Percentiles rank a stretch among this genome's conserved stretches.
Conservation (phyloP, 495 filamentous ascomycete genomes). For the Trichoderma gamsii region DNA sequence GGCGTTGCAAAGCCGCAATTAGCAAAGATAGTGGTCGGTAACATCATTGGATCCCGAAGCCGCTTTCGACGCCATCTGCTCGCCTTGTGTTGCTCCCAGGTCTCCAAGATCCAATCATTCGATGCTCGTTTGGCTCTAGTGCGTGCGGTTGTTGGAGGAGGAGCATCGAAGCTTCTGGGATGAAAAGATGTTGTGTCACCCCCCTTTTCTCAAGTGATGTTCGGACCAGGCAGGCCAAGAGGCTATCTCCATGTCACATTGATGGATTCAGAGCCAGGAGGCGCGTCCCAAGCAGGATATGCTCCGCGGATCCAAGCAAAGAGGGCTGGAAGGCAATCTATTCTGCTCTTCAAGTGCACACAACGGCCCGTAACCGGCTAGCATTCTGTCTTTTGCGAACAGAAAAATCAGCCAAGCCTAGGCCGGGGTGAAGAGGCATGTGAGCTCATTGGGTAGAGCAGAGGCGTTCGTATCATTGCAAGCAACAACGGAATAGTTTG, state of each 20-base stretch:
- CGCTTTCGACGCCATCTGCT: background rate
- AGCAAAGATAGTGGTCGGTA: background rate
- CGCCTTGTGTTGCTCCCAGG: background rate
- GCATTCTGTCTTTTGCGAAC: background rate
- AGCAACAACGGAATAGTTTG: no score
- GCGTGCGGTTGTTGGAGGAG: background rate
- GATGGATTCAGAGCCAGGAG: slow-evolving; percentile 2
- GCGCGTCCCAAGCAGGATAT: background rate
- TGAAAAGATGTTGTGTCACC: background rate
- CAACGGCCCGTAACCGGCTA: background rate
- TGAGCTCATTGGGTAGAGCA: no score
- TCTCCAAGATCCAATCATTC: slow-evolving; percentile 9
- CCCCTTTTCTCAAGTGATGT: background rate
- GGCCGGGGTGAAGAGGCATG: no score
- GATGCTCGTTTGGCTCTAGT: background rate
- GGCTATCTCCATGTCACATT: background rate
- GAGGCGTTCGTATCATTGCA: no score
- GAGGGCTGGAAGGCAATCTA: slow-evolving; percentile 11
- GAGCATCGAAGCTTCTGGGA: background rate
- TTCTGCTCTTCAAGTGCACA: background rate
- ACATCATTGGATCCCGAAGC: slow-evolving; percentile 3
- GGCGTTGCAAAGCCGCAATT: background rate
- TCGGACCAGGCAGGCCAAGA: background rate
- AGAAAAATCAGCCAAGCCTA: no score
- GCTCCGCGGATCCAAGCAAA: background rate